Base-by-base conservation (phyloP, 2,329 filamentous ascomycete species). In the Endoconidiophora laricicola region DNA sequence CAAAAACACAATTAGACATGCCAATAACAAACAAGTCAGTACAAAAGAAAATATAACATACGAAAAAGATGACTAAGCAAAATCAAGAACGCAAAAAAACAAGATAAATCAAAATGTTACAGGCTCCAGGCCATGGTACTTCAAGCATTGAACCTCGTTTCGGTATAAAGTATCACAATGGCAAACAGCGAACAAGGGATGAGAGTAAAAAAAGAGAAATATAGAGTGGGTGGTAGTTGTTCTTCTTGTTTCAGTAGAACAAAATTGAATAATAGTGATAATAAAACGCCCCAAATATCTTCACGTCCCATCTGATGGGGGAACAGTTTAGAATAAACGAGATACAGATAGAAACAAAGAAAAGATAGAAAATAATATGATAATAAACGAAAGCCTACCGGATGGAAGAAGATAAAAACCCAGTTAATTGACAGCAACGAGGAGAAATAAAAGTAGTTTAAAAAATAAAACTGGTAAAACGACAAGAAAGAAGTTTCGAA, bases 401-500 rank as follows among this genome's bases (percentile, higher is more conserved):
- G 12, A 18, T 18, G 16, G 16, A 18, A 18, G 16, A 9, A 33
- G 26, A 33, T 10, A 33, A 46, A 20, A 46, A 18, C 16, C 26
- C 26, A 33, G 26, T 33, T 6, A 33, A 10, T 33, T 33, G 26
- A 10, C 12, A 33, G 26, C 26, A 33, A 10, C 2, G 10, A 29
- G 4, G 3, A 33, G 4, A 33, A 33, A 33, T 3, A 33, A 33
- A 4, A 33, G 26, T 33, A 33, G 12, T 10, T 33, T 10, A 7
- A 2, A 23, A 33, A 46, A 37, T 29, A 46, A 16, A 46, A 18
- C 38, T 14, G 20, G 4, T 26, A 43, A 16, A 23, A 44, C 36
- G 14, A 48, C 7, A 46, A 37, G 37, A 49, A 46, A n/a, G 33
- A 52, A 52, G 52, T 24, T 22, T n/a, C 23, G 18, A 44, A 38